Evolutionary conservation across 768 basidiomycete species (phyloP), one percentile per base, ranked within the genome.

Genomic region (Peribolospora kevripleyi): DNA sequence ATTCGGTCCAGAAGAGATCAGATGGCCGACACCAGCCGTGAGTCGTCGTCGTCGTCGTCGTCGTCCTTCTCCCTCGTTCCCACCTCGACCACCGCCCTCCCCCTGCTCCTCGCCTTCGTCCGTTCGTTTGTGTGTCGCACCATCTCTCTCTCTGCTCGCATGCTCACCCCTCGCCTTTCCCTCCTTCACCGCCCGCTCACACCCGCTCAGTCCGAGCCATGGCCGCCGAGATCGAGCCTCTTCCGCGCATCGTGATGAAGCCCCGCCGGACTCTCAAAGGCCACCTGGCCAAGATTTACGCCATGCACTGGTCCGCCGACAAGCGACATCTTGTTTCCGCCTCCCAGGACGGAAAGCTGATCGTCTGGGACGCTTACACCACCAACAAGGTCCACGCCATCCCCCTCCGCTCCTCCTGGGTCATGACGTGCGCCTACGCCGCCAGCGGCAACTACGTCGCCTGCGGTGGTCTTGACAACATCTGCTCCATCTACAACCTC

Each of bases 341-440:
- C n/a, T 97, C 91, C 3, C 91, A 98, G 68, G 91, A 98, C 66
- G 91, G 91, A 53, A 98, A 98, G 69, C 77, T 98, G 57, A 97
- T 98, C 66, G 91, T 98, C 54, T 98, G 91, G 91, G 91, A 98
- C 69, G 91, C 91, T 52, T 97, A 97, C 70, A 97, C 91, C n/a
- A 93, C 90, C 56, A 98, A 98, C 76, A 98, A 98, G 73, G 91
- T 98, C 57, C 93, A 98, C 66, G 91, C 91, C 62, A 98, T 98
- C 67, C 91, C 91, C 52, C 73, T 98, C 50, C 81, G 91, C 53
- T 93, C 88, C 49, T 87, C 84, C 65, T 98, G 91, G 91, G 91
- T 98, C 70, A 98, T 98, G 91, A 98, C 91, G 52, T 98, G 91
- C 67, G 91, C 91, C 52, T 97, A 95, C 70, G 81, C 93, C 25